Evolutionary conservation across 2,329 filamentous ascomycete species (phyloP).

Genomic region (Drechslerella dactyloides): DNA sequence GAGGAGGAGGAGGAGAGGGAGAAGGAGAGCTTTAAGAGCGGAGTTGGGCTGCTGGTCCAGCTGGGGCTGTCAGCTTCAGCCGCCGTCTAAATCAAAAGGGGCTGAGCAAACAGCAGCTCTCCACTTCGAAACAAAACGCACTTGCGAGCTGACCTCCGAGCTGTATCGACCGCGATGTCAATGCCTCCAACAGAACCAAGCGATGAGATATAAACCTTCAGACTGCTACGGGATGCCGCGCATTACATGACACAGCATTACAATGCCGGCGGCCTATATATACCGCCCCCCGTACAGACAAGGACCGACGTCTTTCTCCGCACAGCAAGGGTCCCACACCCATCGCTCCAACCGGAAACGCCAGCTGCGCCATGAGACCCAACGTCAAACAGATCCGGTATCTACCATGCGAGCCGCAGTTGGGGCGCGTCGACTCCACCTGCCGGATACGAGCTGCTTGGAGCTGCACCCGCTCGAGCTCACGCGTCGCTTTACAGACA

Average conservation of each 20-base stretch:
- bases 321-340: slow-evolving; percentile 3
- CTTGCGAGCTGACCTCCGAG: no score
- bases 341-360: slow-evolving; percentile 19
- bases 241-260: no score
- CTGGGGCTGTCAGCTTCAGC: slow-evolving; percentile 43
- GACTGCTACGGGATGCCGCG: no score
- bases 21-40: slow-evolving; percentile 8
- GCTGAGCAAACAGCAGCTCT: slow-evolving; percentile 16
- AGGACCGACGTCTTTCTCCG: no score
- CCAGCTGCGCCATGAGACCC: slow-evolving; percentile 19
- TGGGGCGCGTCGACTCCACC: slow-evolving; percentile 29
- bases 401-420: slow-evolving; percentile 42
- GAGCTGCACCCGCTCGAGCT: not conserved
- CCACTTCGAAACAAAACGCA: not conserved
- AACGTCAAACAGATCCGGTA: slow-evolving; percentile 24
- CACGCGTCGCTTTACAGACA: not conserved
- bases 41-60: slow-evolving; percentile 17
- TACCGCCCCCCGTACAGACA: not conserved
- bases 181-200: no score
- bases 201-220: no score
- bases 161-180: no score
- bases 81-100: slow-evolving; percentile 22
- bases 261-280: not conserved
- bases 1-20: slow-evolving; percentile 1
- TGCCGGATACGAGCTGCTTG: slow-evolving; percentile 16